Evolutionary conservation across 345 rosid genomes (phyloP), one percentile per base, ranked within the genome.

Genomic region (Trapa incisa): DNA sequence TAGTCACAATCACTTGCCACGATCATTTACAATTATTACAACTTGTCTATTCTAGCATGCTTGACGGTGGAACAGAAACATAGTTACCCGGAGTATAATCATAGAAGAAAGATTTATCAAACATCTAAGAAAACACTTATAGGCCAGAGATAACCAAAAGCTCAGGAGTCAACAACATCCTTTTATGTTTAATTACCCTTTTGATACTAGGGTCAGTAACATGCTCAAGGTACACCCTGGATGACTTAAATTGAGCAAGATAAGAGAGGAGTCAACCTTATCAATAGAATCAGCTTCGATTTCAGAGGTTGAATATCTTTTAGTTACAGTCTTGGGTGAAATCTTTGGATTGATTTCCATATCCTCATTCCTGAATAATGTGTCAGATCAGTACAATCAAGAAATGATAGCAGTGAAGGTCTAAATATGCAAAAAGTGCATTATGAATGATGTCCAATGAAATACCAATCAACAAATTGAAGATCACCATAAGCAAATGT

Each of bases 201-300:
- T 17, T 39, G 15, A 41, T 41, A 6, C 67, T 41, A 17, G 52
- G 6, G 52, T 41, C 16, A 32, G 17, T 64, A 16, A 32, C 48
- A 38, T 41, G 14, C 47, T 41, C 36, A 65, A 10, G 16, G 35
- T 29, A n/a, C 47, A 64, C 13, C 12, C 14, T 39, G 43, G 15
- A 45, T 58, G 38, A 16, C 3, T 32, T 11, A 43, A 32, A 42
- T 29, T 16, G 11, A 65, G 37, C 67, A 22, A 29, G 67, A 37
- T 15, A 65, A 65, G 6, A 7, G 50, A n/a, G 39, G 74, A 66
- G 67, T 47, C 62, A 77, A 94, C 97, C 96, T 88, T 85, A 72
- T 91, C 95, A 85, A 94, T 86, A 72, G 93, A 83, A 77, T 78
- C 86, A 17, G 79, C 76, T 67, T 81, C 90, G 70, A 74, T 80